Evolutionary conservation across 495 filamentous ascomycete species (phyloP), one percentile per base, ranked within the genome.

Genomic region (Astrocystis sublimbata): DNA sequence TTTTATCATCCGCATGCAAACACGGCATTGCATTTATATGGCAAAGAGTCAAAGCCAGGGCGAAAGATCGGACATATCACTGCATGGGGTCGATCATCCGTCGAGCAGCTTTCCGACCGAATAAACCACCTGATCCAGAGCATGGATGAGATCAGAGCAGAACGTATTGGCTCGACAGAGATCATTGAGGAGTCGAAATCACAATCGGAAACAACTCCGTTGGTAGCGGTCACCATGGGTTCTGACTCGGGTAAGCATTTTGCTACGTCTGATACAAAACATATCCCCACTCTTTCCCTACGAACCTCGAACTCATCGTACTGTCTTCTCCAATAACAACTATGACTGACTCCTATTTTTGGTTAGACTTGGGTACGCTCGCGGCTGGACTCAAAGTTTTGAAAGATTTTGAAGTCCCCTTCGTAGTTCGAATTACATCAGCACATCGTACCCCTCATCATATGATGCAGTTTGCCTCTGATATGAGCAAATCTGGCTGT

Each of bases 31-130:
- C 93, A 98, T 75, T 84, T 97, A 24, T 98, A 98, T 78, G 92
- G 91, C 64, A 98, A 98, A 78, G 88, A 84, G 47, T 87, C 92
- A 17, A 89, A 90, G 64, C 90, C 89, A 2, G 91, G 90, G 31
- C 85, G 94, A 41, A 98, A 98, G 72, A 98, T 98, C 81, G 94
- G 94, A 10, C 94, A 98, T 68, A 81, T 98, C 60, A 97, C 93
- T 12, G 70, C 96, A 12, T 84, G 88, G 7, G 72, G 73, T 8
- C 85, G 84, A 2, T 77, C 83, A 3, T 85, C 85, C 1, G 89
- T 96, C 76, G 73, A 81, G 38, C 83, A 90, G 64, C 88, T 91
- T n/a, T 86, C 93, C 72, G 75, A 79, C 15, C 76, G 85, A n/a
- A 87, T 92, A 38, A 75, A 83, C 54, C 86, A 85, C 1, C 80